Base-by-base conservation (phyloP, 2,329 filamentous ascomycete species). In the Neonectria sp. region DNA sequence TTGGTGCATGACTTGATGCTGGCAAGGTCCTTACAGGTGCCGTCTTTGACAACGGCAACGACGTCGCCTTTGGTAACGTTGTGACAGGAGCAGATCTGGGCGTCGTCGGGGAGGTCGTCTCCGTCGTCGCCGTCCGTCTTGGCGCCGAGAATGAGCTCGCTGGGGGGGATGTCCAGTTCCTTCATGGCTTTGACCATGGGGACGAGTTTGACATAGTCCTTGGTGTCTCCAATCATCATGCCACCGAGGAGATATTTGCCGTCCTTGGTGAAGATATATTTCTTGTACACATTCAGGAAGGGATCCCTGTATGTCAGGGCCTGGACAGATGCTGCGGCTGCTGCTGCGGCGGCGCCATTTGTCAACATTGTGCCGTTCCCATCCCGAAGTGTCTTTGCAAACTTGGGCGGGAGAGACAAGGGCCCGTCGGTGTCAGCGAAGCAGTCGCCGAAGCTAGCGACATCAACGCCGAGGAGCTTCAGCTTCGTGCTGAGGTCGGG, bases 221-320 rank as follows among this genome's bases (percentile, higher is more conserved):
- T 92, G 0, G 94, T 97, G 76, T 97, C 95, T 45, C 95, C 95
- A 68, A 97, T 96, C 94, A 97, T 97, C 94, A 97, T 97, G 4
- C 95, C 95, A n/a, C 95, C 95, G 0, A 97, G 88, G 1, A 97
- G 84, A 75, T 95, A 95, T 79, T 97, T 97, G 29, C 95, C 95
- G 77, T 97, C 95, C 76, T 91, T 84, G 0, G 95, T 97, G 76
- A 97, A 97, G 12, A 97, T 83, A 79, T 96, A 97, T 78, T 97
- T 97, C 80, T 97, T 97, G 84, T 97, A 97, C 1, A 97, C 90
- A 55, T 94, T 91, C 63, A 91, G 88, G 77, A 97, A 97, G 0
- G 95, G 95, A 76, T 97, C 95, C 69, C 92, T 94, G 83, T 97
- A 97, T 0, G 92, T 95, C 48, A 97, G 83, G 0, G 94, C 91